A percentile compares a stretch with the other conserved stretches of the same genome.
phyloP scores from a whole-genome alignment of 108 stramenopile species.

The Cyclostephanos invisitatus region DNA sequence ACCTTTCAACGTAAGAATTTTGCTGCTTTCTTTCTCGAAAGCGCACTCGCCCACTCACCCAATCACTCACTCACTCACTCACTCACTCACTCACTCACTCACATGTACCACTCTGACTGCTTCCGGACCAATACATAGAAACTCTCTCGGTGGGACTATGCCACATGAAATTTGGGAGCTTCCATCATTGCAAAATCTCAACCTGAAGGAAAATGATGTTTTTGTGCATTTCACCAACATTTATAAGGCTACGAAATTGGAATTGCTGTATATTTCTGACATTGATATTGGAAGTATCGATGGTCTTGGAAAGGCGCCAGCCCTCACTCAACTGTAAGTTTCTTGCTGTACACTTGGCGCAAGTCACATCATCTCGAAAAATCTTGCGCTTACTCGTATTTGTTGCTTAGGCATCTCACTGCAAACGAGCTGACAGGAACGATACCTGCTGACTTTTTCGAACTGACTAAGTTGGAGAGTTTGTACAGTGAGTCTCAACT shows the following conservation, averaged over 20 bases:
- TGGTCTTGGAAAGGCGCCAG: slow-evolving; percentile 52
- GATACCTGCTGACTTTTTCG: slow-evolving; percentile 58
- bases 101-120: neutral
- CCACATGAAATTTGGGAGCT: slow-evolving; percentile 58
- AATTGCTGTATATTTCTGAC: slow-evolving; percentile 50
- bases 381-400: neutral
- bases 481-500: slow-evolving; percentile 31
- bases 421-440: slow-evolving; percentile 46
- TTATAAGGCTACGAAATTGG: slow-evolving; percentile 51
- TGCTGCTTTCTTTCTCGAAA: neutral
- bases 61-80: too few relatives aligned
- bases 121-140: slow-evolving; percentile 10
- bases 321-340: slow-evolving; percentile 47
- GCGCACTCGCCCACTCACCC: neutral
- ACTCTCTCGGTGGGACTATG: slow-evolving; percentile 57
- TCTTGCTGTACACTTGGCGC: neutral
- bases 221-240: slow-evolving; percentile 54
- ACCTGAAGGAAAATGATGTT: slow-evolving; percentile 47
- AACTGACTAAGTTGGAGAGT: slow-evolving; percentile 34
- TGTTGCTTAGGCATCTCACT: slow-evolving; percentile 34
- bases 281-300: slow-evolving; percentile 46
- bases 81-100: neutral
- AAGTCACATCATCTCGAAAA: neutral
- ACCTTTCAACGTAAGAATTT: slow-evolving; percentile 14
- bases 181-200: slow-evolving; percentile 42